phyloP scores from a whole-genome alignment of 1,139 yeast species.

The Blastobotrys aristatus region DNA sequence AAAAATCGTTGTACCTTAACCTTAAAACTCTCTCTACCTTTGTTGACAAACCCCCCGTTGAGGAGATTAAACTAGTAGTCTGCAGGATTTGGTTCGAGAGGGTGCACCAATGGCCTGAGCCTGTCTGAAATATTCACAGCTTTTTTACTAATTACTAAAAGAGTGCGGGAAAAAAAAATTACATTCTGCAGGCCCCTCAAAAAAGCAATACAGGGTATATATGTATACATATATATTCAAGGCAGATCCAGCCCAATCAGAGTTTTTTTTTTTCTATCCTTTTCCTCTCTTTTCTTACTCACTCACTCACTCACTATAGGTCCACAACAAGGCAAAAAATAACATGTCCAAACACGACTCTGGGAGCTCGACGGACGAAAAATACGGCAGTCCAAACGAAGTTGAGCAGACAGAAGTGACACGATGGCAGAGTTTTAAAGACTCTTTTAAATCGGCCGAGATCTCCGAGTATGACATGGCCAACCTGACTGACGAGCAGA shows the following conservation, averaged over 20 bases:
- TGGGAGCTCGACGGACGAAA: not conserved
- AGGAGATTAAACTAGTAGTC: too few relatives aligned
- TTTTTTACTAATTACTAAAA: too few relatives aligned
- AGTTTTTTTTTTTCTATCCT: not conserved
- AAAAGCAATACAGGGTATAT: too few relatives aligned
- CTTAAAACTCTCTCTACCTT: too few relatives aligned
- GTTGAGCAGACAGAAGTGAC: not conserved
- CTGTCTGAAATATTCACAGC: too few relatives aligned
- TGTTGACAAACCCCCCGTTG: too few relatives aligned
- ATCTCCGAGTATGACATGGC: constrained; percentile 21
- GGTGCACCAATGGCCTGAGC: too few relatives aligned
- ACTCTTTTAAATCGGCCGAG: constrained; percentile 29
- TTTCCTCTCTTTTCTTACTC: not conserved
- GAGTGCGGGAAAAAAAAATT: too few relatives aligned
- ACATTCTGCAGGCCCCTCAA: too few relatives aligned
- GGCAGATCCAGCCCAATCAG: not conserved
- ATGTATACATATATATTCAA: too few relatives aligned
- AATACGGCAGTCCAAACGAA: not conserved
- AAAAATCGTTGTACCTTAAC: too few relatives aligned
- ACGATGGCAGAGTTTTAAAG: constrained; percentile 24
- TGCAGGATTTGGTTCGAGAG: too few relatives aligned
- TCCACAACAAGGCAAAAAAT: not conserved
- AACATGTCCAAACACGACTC: not conserved
- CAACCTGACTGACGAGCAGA: constrained; percentile 26
- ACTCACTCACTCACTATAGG: not conserved